Evolutionary conservation across 441 rosid species (phyloP), one percentile per base, ranked within the genome.

Genomic region (Manihot esculenta): DNA sequence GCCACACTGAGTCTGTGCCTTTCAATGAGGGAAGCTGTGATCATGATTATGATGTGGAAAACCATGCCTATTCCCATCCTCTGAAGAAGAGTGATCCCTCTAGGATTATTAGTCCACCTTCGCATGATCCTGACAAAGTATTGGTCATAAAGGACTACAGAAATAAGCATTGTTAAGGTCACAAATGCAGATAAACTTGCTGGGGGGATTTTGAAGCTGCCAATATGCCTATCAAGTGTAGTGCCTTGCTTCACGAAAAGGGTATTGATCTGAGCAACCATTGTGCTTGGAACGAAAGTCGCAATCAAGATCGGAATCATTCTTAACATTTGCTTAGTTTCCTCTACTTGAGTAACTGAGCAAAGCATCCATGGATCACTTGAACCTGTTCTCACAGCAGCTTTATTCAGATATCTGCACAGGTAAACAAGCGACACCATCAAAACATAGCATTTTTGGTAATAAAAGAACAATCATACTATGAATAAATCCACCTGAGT

Each of bases 211-310:
- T 79, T 67, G 85, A 94, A 94, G 83, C 44, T 83, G 45, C 94
- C 90, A n/a, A 94, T 62, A 1, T 66, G 65, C 57, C 93, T 82
- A 17, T 89, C 76, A 10, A 92, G 97, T 23, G 88, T 85, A 14
- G 91, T 86, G 74, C 97, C 97, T 80, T 92, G 99, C 83, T 90
- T 92, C 13, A 94, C 72, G 54, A 92, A 92, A 20, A 94, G 85
- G 69, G 99, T 92, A 70, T 66, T 72, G 76, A 78, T 62, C 61
- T 92, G 97, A 61, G 97, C 94, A 9, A 85, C 0, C 90, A 88
- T 85, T 35, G 86, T 81, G 84, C 90, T 86, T 0, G 97, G 99
- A 27, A 94, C 78, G 23, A 92, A 85, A 1, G 97, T 89, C 11
- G 91, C 76, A 21, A 86, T 13, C 74, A 84, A 55, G 65, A 92